These are phyloP conservation scores for Aspergillus intermedius DNA, from an alignment of 2,329 filamentous ascomycete genomes.

Conservation along the genomic window DNA sequence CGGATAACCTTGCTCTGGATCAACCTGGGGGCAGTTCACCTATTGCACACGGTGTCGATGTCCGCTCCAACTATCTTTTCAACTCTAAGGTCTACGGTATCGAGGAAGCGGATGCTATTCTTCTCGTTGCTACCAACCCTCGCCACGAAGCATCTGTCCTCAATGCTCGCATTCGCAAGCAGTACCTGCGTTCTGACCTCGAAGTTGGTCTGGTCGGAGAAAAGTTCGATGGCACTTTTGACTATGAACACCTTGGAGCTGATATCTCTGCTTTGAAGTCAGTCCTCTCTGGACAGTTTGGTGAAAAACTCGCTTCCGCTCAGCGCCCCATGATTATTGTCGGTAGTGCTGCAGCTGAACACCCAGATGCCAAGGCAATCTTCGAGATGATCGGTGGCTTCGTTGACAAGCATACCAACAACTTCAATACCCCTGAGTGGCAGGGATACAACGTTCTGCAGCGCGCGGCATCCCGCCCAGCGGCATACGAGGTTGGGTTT, in stretches of 20 bases:
- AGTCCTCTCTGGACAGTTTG: slow-evolving; percentile 77
- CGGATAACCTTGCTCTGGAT: slow-evolving; percentile 90
- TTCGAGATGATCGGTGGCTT: slow-evolving; percentile 87
- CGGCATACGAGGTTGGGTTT: slow-evolving; percentile 94
- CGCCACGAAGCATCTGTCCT: slow-evolving; percentile 91
- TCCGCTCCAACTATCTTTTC: slow-evolving; percentile 92
- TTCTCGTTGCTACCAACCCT: slow-evolving; percentile 91
- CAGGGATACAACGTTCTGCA: slow-evolving; percentile 97
- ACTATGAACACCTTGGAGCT: slow-evolving; percentile 81
- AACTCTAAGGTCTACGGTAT: slow-evolving; percentile 93
- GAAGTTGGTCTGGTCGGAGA: slow-evolving; percentile 89
- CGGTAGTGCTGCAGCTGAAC: slow-evolving; percentile 85
- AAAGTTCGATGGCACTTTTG: slow-evolving; percentile 87
- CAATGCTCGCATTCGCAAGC: slow-evolving; percentile 94
- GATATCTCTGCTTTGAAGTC: slow-evolving; percentile 76
- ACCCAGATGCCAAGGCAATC: slow-evolving; percentile 82
- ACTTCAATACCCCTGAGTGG: slow-evolving; percentile 86
- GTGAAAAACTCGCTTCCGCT: slow-evolving; percentile 81
- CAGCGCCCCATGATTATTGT: slow-evolving; percentile 96
- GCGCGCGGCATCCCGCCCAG: slow-evolving; percentile 81
- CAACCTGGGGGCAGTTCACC: slow-evolving; percentile 77
- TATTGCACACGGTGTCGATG: slow-evolving; percentile 83
- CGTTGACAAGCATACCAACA: slow-evolving; percentile 84
- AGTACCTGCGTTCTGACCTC: slow-evolving; percentile 92
- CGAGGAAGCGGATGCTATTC: slow-evolving; percentile 85